Evolutionary conservation across 257 asterid genomes (phyloP), one percentile per base, ranked within the genome.

Genomic region (Capsicum baccatum): DNA sequence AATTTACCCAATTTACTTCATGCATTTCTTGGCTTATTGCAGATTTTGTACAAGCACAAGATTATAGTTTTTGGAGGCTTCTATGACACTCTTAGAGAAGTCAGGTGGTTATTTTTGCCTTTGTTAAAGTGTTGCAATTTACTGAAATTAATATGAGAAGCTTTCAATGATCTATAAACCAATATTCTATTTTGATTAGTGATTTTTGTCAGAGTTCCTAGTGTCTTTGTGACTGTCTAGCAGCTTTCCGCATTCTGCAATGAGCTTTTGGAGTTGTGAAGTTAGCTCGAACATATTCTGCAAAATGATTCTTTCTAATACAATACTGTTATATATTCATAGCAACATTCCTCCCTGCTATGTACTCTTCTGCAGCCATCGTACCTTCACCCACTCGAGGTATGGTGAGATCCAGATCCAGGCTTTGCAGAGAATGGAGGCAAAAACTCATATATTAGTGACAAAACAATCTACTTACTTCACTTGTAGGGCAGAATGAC

Each of bases 51-150:
- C 91, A 97, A 97, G 96, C 99, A 95, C 93, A 95, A 97, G 88
- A 95, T 97, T 86, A 83, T 95, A 85, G 90, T 94, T 57, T 96
- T 96, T 91, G 99, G 99, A 87, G 99, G 99, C 85, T 96, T 94
- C 87, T 94, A 96, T 81, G 99, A 96, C 90, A 96, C 99, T 44
- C 98, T 96, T 79, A 94, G 99, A 90, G 99, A 96, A 96, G 99
- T 96, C 94, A 94, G 99, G 99, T 96, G 50, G 83, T 58, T 52
- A 82, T 63, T 35, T 50, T 70, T 39, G 37, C 82, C 85, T 85
- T 87, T 82, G 55, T 55, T 54, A 66, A 56, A 66, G 9, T 37
- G 57, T 74, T 58, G 66, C 39, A 47, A 48, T 17, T 11, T 62
- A 57, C 26, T 67, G 81, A 78, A 78, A 78, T 78, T 78, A 54